phyloP scores from a whole-genome alignment of 768 basidiomycete species.

The Terana coerulea region DNA sequence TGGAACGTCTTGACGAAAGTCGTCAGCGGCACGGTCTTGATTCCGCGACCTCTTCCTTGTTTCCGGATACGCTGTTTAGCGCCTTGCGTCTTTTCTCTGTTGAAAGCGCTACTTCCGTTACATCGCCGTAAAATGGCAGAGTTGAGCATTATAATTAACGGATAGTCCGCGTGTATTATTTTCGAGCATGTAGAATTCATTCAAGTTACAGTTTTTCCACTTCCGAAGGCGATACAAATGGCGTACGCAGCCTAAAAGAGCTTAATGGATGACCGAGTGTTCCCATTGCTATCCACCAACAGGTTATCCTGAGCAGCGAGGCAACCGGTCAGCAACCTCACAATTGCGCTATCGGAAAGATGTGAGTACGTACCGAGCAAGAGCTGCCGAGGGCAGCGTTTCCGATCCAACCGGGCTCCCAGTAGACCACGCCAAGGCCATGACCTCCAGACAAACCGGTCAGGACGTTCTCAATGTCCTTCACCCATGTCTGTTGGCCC shows the following conservation, averaged over 20 bases:
- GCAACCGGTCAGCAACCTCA: background rate
- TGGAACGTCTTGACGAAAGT: background rate
- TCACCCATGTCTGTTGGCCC: slow-evolving; percentile 53
- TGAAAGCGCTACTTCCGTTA: no score
- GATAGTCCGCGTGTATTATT: no score
- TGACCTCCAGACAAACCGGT: slow-evolving; percentile 31
- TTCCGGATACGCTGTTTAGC: background rate
- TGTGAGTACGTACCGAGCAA: slow-evolving; percentile 19
- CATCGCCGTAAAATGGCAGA: no score
- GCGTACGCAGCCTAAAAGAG: slow-evolving; percentile 15
- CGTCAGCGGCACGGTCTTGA: background rate
- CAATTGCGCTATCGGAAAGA: background rate
- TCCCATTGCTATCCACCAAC: slow-evolving; percentile 47
- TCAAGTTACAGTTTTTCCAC: no score
- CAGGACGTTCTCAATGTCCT: slow-evolving; percentile 45
- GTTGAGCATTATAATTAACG: no score
- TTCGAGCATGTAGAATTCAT: no score
- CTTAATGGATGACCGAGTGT: slow-evolving; percentile 29
- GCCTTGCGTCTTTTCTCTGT: background rate
- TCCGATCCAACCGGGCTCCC: slow-evolving; percentile 66
- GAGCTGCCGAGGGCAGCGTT: slow-evolving; percentile 38
- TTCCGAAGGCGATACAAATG: no score
- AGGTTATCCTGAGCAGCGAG: slow-evolving; percentile 38
- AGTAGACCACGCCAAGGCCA: slow-evolving; percentile 52
- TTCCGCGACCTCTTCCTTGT: background rate